Conservation (phyloP, 2,329 filamentous ascomycete genomes). For the Curvularia sp. region DNA sequence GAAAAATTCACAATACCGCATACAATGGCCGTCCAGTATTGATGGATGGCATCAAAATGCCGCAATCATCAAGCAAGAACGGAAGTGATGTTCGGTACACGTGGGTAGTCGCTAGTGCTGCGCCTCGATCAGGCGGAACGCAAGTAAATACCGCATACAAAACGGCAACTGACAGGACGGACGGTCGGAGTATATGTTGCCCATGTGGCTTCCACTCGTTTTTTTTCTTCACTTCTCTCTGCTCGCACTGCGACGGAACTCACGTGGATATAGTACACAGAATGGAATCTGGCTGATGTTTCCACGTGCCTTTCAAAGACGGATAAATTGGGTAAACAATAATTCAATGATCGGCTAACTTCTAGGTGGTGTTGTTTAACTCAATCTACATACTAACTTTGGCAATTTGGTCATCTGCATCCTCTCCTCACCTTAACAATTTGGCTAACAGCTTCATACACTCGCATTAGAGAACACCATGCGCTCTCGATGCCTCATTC, state of each 20-base stretch:
- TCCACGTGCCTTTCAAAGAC: neutral
- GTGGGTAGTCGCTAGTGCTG: neutral
- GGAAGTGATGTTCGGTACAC: neutral
- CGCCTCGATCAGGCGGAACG: neutral
- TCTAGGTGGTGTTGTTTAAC: neutral
- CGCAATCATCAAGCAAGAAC: neutral
- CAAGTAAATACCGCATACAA: neutral
- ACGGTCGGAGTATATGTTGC: neutral
- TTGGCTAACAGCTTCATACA: neutral
- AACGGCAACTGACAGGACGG: neutral
- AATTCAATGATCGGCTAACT: neutral
- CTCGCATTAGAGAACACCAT: neutral
- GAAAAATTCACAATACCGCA: neutral
- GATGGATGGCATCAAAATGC: neutral
- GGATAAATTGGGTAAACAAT: neutral
- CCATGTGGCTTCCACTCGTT: neutral
- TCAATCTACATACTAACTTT: slow-evolving; percentile 10
- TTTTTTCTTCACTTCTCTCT: neutral
- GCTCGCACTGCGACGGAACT: neutral
- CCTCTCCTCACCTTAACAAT: neutral
- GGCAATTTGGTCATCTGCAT: neutral
- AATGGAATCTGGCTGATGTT: neutral
- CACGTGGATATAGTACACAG: neutral
- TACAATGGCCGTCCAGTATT: neutral
- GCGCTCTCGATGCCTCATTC: neutral